These are phyloP conservation scores for Hygrocybe coccinea DNA, from an alignment of 768 basidiomycete species.

Conservation along the genomic window DNA sequence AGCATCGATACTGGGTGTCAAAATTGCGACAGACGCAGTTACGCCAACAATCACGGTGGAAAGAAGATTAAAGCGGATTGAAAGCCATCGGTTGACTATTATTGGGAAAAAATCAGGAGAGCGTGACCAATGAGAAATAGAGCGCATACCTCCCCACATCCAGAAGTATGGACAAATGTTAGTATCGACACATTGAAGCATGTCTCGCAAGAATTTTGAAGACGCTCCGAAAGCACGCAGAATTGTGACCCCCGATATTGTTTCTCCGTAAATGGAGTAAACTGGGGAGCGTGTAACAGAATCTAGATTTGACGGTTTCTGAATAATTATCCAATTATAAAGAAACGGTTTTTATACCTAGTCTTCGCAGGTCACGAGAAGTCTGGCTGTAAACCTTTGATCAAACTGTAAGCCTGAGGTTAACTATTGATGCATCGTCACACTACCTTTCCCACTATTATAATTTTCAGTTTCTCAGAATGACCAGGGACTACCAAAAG, in stretches of 20 bases:
- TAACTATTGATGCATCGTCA: neutral
- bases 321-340: neutral
- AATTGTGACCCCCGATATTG: slow-evolving; percentile 65
- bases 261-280: slow-evolving; percentile 47
- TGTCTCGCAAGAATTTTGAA: slow-evolving; percentile 79
- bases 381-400: slow-evolving; percentile 66
- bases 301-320: slow-evolving; percentile 25
- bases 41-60: slow-evolving; percentile 69
- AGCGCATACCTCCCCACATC: slow-evolving; percentile 75
- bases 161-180: slow-evolving; percentile 76
- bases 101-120: neutral
- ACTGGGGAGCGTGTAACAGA: slow-evolving; percentile 47
- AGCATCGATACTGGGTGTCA: slow-evolving; percentile 69
- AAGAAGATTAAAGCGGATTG: slow-evolving; percentile 79
- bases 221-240: slow-evolving; percentile 85
- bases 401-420: neutral
- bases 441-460: slow-evolving; percentile 36
- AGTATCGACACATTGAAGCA: slow-evolving; percentile 79
- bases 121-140: neutral
- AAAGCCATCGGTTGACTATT: slow-evolving; percentile 85
- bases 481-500: neutral
- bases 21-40: slow-evolving; percentile 61
- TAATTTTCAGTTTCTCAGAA: neutral
- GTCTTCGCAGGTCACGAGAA: slow-evolving; percentile 77
- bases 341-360: slow-evolving; percentile 42